Evolutionary conservation across 164 flowering plant genomes (phyloP), one percentile per base, ranked within the genome.

Genomic region (Sextonia rubra): DNA sequence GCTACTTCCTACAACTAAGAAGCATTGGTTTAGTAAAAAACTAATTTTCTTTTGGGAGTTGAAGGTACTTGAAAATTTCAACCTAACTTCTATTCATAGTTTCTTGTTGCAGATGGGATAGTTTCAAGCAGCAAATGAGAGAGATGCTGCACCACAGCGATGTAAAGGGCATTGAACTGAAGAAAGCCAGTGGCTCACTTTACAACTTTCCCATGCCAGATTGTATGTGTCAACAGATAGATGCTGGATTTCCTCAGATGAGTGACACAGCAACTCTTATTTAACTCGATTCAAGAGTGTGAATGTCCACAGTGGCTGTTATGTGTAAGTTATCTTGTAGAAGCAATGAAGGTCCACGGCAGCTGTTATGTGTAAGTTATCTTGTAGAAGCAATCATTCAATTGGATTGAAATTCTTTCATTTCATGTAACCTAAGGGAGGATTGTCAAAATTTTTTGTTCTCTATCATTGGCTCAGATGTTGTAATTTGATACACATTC

Each of bases 171-270:
- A 77, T 58, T 56, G 97, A 92, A 72, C 6, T 83, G 75, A 89
- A 82, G 78, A 94, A 92, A 70, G 80, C 92, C 18, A 82, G 87
- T 61, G 80, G 78, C 68, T 94, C 97, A 25, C 87, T 89, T n/a
- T 94, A 89, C 79, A 89, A 91, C 69, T 89, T 86, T 75, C 98
- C 98, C 2, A 88, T 86, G 91, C 97, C 98, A 60, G 98, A 94
- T 85, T 94, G 98, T 78, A 91, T 94, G 98, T 90, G 97, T 77
- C 84, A 86, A 73, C 77, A 80, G 63, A 71, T 60, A 66, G 29
- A 24, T 20, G 63, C 60, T 27, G 61, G 60, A 55, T 3, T 23
- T 20, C 60, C 60, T 61, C 66, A 65, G 20, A 15, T 17, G 48
- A 58, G 73, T 47, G 72, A 77, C 56, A 64, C 75, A 4, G 73